Conservation (phyloP, 2,329 filamentous ascomycete species). For the Epichloe gansuensis region DNA sequence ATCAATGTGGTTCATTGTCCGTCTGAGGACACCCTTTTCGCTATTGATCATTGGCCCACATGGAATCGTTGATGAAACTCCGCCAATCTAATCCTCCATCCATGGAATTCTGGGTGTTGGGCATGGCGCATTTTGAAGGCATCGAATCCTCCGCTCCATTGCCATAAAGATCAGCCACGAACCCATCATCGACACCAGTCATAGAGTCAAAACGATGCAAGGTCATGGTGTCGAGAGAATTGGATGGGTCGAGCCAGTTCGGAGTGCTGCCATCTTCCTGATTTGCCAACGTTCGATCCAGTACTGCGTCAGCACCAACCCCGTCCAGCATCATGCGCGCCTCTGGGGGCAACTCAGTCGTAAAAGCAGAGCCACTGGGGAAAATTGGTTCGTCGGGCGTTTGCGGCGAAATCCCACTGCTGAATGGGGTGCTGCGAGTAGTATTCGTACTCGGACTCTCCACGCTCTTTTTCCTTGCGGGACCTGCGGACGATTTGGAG, state of each 20-base stretch:
- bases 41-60: slow-evolving; percentile 21
- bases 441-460: not conserved
- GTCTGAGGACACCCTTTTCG: not conserved
- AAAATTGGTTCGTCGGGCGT: slow-evolving; percentile 7
- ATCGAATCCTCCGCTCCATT: not conserved
- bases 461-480: not conserved
- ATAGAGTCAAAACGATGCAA: slow-evolving; percentile 1
- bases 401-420: slow-evolving; percentile 9
- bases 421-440: not conserved
- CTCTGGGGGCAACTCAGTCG: slow-evolving; percentile 28
- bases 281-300: slow-evolving; percentile 8
- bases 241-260: not conserved
- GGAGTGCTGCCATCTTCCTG: slow-evolving; percentile 6
- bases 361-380: slow-evolving; percentile 24
- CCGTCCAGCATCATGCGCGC: slow-evolving; percentile 27
- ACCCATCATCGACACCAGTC: slow-evolving; percentile 3
- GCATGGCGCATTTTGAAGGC: slow-evolving; percentile 4
- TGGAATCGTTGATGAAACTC: slow-evolving; percentile 18
- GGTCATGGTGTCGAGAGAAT: not conserved
- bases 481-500: not conserved
- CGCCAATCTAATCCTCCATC: slow-evolving; percentile 19
- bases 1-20: not conserved
- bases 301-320: slow-evolving; percentile 17
- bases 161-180: not conserved
- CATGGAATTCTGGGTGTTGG: not conserved